phyloP scores from a whole-genome alignment of 345 rosid species.

The Rhodomyrtus tomentosa region DNA sequence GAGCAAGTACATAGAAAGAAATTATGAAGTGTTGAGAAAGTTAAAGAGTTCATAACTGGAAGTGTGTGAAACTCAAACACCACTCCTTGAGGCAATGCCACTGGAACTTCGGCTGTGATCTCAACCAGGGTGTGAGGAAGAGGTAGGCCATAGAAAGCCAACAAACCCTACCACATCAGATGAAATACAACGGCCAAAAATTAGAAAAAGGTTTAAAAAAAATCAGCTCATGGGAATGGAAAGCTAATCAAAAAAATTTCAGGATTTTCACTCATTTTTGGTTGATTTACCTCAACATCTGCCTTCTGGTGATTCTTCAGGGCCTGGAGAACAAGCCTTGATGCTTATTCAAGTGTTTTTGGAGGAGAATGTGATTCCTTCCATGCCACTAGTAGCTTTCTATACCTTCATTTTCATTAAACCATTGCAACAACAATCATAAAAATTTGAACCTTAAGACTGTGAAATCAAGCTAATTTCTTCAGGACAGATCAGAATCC shows the following conservation, averaged over 20 bases:
- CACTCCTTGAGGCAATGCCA: conserved; percentile 39
- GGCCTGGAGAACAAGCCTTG: conserved; percentile 48
- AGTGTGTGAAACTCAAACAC: conserved; percentile 49
- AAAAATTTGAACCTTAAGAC: not conserved
- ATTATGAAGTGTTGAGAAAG: not conserved
- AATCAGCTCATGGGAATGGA: not conserved
- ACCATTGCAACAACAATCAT: not conserved
- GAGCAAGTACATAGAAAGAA: not conserved
- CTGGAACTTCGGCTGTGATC: conserved; percentile 24
- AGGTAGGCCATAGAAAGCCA: conserved; percentile 76
- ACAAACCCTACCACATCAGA: conserved; percentile 38
- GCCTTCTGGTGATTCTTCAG: conserved; percentile 53
- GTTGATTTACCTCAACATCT: conserved; percentile 66
- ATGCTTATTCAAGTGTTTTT: conserved; percentile 52
- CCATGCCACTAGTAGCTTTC: conserved; percentile 78
- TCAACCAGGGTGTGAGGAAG: conserved; percentile 27
- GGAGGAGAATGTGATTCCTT: conserved; percentile 64
- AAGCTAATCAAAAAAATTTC: not conserved
- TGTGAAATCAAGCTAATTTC: not conserved
- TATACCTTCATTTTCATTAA: conserved; percentile 42
- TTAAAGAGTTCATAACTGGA: conserved; percentile 35
- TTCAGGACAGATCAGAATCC: not conserved
- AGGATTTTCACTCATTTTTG: not conserved
- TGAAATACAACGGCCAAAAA: not conserved
- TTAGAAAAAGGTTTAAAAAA: not conserved